Base-by-base conservation (phyloP, 2,329 filamentous ascomycete species). In the Aspergillus terreus region DNA sequence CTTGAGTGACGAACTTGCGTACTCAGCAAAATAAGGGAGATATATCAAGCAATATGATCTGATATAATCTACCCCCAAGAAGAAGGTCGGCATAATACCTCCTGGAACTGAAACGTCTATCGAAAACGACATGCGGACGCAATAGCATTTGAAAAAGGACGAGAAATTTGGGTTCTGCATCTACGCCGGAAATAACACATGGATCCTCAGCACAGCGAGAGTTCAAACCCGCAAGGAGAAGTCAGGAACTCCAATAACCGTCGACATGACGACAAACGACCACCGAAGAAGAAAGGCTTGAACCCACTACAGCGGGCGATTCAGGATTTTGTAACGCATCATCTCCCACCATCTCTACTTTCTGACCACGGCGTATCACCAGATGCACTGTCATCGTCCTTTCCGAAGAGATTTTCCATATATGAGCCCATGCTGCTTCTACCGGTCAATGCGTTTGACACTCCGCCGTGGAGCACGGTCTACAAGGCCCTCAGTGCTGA, bases 371-470 rank as follows among this genome's bases (percentile, higher is more conserved):
- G 44, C 4, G 48, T 65, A 17, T 47, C 53, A 4, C 19, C 44
- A 40, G 59, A 60, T 21, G 49, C 44, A 4, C 27, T 66, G 14
- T 21, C 49, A 2, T 53, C 55, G 7, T 55, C 58, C 21, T 62
- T 75, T 4, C 72, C 72, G 1, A 75, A 73, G 56, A 60, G 74
- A 4, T 85, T 81, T 66, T 79, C 78, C 3, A 63, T 82, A 41
- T 84, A 86, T 65, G 73, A 73, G 5, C 77, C 80, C 2, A 74
- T 86, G 59, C 73, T 85, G 5, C 76, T 86, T 6, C 73, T 86
- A 1, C 77, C 81, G 0, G 56, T 73, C 19, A 73, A 76, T 54
- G 70, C 77, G 19, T 74, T 82, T 57, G 64, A 51, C 17, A 59
- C 48, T 44, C 69, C 51, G 6, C 58, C 56, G 40, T 72, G 64